Percentiles rank a stretch among this genome's conserved stretches.
These are phyloP conservation scores for Sugiyamaella qingdaonensis DNA, from an alignment of 805 yeast genomes.

Conservation along the genomic window DNA sequence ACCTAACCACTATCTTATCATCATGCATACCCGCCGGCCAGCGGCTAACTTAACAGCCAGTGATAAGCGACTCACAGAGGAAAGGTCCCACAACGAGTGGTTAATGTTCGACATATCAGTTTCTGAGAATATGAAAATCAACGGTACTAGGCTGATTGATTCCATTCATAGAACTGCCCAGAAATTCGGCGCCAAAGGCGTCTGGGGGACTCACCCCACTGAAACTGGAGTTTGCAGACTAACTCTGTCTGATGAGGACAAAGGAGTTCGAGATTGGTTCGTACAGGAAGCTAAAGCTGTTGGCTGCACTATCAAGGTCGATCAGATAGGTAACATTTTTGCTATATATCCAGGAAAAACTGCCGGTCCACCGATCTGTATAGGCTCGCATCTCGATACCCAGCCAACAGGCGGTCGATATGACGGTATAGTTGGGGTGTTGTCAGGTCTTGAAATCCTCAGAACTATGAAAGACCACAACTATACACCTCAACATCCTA, in stretches of 20 bases:
- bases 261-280: conserved; percentile 63
- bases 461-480: conserved; percentile 58
- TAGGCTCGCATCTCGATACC: conserved; percentile 71
- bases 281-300: conserved; percentile 44
- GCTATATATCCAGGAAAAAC: conserved; percentile 58
- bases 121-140: not conserved
- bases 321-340: conserved; percentile 64
- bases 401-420: conserved; percentile 76
- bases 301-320: conserved; percentile 57
- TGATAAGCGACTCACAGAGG: no score
- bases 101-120: no score
- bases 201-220: conserved; percentile 7
- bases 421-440: conserved; percentile 67
- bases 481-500: conserved; percentile 56
- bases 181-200: conserved; percentile 9
- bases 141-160: not conserved
- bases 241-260: conserved; percentile 58
- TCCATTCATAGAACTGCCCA: conserved; percentile 7
- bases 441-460: conserved; percentile 61
- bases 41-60: no score
- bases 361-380: conserved; percentile 51
- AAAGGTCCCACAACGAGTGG: no score
- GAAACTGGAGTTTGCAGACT: conserved; percentile 66
- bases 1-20: no score
- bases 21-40: no score